phyloP scores from a whole-genome alignment of 2,329 filamentous ascomycete species.

The Microsporum audouinii region DNA sequence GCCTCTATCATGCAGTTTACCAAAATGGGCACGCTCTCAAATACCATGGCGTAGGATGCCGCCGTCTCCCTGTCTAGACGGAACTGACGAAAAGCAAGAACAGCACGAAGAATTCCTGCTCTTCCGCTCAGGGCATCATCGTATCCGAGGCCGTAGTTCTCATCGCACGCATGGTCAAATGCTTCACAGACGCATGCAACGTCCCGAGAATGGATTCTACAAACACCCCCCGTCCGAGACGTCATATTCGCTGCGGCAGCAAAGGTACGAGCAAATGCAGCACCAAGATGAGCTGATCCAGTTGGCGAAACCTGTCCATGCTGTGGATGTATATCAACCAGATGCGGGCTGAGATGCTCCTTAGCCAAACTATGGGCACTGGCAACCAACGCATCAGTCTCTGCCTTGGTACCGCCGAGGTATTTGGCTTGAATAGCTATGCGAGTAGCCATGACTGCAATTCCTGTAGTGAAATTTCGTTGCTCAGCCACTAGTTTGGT shows the following conservation, averaged over 20 bases:
- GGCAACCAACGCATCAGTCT: slow-evolving; percentile 10
- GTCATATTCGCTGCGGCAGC: slow-evolving; percentile 11
- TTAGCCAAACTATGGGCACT: slow-evolving; percentile 22
- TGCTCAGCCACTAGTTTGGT: background rate
- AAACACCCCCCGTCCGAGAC: slow-evolving; percentile 7
- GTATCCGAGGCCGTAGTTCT: slow-evolving; percentile 24
- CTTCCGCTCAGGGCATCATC: slow-evolving; percentile 33
- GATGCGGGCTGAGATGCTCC: slow-evolving; percentile 18
- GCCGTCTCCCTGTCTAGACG: slow-evolving; percentile 16
- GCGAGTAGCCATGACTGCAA: slow-evolving; percentile 29
- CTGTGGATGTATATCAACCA: slow-evolving; percentile 5
- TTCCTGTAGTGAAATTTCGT: slow-evolving; percentile 17
- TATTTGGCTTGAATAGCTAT: slow-evolving; percentile 26
- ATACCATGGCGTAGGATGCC: slow-evolving; percentile 17
- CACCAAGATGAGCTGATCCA: slow-evolving; percentile 23
- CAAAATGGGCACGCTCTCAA: slow-evolving; percentile 23
- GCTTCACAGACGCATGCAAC: slow-evolving; percentile 22
- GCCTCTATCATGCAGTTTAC: slow-evolving; percentile 25
- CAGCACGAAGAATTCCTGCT: slow-evolving; percentile 27
- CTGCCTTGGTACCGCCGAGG: slow-evolving; percentile 10
- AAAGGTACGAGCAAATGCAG: slow-evolving; percentile 22
- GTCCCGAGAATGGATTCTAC: slow-evolving; percentile 20
- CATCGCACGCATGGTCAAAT: slow-evolving; percentile 21
- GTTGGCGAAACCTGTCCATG: slow-evolving; percentile 22
- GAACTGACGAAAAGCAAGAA: slow-evolving; percentile 26